A percentile compares a stretch with the other conserved stretches of the same genome.
Evolutionary conservation across 371 early-diverging fungal species (phyloP).

Genomic region (Mycotypha africana): DNA sequence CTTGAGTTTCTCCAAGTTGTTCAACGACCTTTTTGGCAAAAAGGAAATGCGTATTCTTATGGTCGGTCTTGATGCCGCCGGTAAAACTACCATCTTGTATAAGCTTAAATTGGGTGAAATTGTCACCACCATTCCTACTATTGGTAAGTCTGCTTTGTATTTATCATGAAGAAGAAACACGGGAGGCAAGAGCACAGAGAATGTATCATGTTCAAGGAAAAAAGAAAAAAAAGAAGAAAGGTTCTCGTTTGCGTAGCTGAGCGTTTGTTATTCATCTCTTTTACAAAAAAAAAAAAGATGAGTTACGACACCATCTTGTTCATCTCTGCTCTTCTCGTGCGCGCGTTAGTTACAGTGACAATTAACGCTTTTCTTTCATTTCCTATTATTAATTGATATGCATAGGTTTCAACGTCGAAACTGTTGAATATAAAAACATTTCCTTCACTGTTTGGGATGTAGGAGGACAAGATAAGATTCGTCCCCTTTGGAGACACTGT

Average conservation of each 20-base stretch:
- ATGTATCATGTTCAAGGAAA: neutral
- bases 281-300: too few relatives aligned
- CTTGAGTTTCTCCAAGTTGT: slow-evolving; percentile 41
- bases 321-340: too few relatives aligned
- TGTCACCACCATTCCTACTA: slow-evolving; percentile 94
- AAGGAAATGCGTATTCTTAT: slow-evolving; percentile 97
- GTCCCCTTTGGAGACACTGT: slow-evolving; percentile 53
- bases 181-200: too few relatives aligned
- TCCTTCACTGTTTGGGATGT: slow-evolving; percentile 97
- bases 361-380: too few relatives aligned
- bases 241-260: too few relatives aligned
- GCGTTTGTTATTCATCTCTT: too few relatives aligned
- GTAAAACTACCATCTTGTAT: slow-evolving; percentile 98
- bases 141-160: slow-evolving; percentile 28
- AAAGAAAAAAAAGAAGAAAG: neutral
- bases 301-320: too few relatives aligned
- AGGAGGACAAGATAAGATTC: slow-evolving; percentile 72
- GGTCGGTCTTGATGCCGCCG: slow-evolving; percentile 96
- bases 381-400: neutral
- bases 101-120: slow-evolving; percentile 85
- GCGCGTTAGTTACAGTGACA: too few relatives aligned
- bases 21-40: slow-evolving; percentile 59
- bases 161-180: too few relatives aligned
- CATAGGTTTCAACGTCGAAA: slow-evolving; percentile 87
- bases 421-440: slow-evolving; percentile 95